Base-by-base conservation (phyloP, 2,329 filamentous ascomycete genomes). In the Aspergillus spinulosporus region DNA sequence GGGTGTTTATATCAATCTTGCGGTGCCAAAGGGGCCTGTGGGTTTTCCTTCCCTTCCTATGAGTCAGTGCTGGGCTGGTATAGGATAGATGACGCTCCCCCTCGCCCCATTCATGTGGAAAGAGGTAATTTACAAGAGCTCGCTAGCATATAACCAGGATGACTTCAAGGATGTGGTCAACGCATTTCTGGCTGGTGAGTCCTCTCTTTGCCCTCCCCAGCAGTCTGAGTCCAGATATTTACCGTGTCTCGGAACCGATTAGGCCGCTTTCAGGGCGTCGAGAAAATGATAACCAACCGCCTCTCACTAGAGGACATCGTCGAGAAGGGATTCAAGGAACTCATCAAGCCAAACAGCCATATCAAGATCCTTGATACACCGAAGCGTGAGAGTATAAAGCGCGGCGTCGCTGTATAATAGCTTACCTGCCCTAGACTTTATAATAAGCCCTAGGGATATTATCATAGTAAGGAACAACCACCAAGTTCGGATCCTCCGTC, bases 391-490 rank as follows among this genome's bases (percentile, higher is more conserved):
- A 31, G 40, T 48, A 26, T 40, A 8, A 12, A 28, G 21, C 29
- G 9, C 15, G 1, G 15, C 28, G 15, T 28, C 21, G 21, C 21
- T 21, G 7, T n/a, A 29, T 28, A 12, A 45, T n/a, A n/a, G 29
- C 44, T 15, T 21, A 15, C 31, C 45, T 37, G 21, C 11, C 4
- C 45, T 48, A 48, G 14, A 12, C 28, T 42, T 62, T 61, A 46
- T 66, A 65, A 29, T 58, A 53, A 14, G 59, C 50, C 48, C 74
- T 63, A 0, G 76, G 76, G 26, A 79, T 64, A 60, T 80, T 80
- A 53, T 79, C 76, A 62, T 80, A 79, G 59, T 80, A 80, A 2
- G 77, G 77, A 52, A 80, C 76, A 28, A 79, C 76, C 57, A 80
- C 76, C 34, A 74, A 70, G 59, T 77, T 67, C 45, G 68, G 67